phyloP scores from a whole-genome alignment of 2,329 filamentous ascomycete genomes.

The Lecanicillium sp. region DNA sequence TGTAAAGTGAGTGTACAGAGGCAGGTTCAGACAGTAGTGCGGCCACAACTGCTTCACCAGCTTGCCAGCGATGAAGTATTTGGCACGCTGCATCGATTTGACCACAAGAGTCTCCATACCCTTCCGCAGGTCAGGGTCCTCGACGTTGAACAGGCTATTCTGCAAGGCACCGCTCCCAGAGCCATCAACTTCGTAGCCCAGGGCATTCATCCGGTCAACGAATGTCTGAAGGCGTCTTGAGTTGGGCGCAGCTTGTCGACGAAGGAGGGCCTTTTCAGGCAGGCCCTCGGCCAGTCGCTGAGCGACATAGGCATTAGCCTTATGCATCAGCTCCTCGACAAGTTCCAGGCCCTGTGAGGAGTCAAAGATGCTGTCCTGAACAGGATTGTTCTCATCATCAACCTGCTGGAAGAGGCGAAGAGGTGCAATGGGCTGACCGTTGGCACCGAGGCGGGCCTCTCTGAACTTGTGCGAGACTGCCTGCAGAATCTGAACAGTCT shows the following conservation, averaged over 20 bases:
- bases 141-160: slow-evolving; percentile 89
- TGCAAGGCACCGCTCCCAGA: slow-evolving; percentile 85
- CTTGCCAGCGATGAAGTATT: slow-evolving; percentile 85
- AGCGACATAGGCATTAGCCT: slow-evolving; percentile 83
- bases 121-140: slow-evolving; percentile 83
- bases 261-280: slow-evolving; percentile 86
- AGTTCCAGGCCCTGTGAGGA: slow-evolving; percentile 83
- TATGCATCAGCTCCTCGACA: slow-evolving; percentile 90
- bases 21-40: slow-evolving; percentile 88
- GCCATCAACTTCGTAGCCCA: slow-evolving; percentile 84
- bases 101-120: slow-evolving; percentile 94
- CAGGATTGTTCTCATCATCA: slow-evolving; percentile 95
- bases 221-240: slow-evolving; percentile 83
- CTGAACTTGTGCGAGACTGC: slow-evolving; percentile 83
- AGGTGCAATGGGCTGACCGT: slow-evolving; percentile 70
- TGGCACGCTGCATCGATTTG: slow-evolving; percentile 93
- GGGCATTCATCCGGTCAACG: slow-evolving; percentile 82
- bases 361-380: slow-evolving; percentile 93
- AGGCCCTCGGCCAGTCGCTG: slow-evolving; percentile 71
- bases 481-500: slow-evolving; percentile 75
- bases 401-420: slow-evolving; percentile 87
- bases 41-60: slow-evolving; percentile 67
- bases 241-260: slow-evolving; percentile 79
- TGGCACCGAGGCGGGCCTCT: slow-evolving; percentile 74
- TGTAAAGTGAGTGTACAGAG: slow-evolving; percentile 95